Percentiles rank a stretch among this genome's conserved stretches.
Conservation (phyloP, 1,139 yeast genomes). For the Sugiyamaella pinicola region DNA sequence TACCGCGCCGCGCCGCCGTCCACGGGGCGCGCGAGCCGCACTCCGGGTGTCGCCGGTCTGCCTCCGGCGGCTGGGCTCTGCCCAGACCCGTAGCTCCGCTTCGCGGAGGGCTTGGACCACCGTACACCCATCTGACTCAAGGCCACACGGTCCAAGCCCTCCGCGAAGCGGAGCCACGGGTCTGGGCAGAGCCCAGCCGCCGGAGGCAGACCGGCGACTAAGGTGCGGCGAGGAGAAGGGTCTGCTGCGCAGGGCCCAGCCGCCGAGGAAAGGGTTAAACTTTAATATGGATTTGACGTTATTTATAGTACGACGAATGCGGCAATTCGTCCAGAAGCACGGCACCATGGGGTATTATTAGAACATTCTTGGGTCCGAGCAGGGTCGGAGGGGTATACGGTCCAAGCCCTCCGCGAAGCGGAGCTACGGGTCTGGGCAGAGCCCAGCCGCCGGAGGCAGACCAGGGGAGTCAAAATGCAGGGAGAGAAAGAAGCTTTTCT, state of each 20-base stretch:
- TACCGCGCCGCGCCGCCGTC: constrained; percentile 1
- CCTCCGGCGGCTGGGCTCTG: constrained; percentile 1
- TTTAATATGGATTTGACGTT: not conserved
- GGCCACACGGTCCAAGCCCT: not conserved
- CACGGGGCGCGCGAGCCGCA: not conserved
- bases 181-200: not conserved
- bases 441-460: no score
- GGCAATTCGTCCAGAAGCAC: not conserved
- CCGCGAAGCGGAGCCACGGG: not conserved
- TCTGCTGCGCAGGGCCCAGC: not conserved
- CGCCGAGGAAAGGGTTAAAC: not conserved
- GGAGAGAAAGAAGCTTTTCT: no score
- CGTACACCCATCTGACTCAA: not conserved
- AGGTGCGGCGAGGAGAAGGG: not conserved
- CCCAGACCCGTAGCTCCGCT: not conserved
- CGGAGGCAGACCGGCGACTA: not conserved
- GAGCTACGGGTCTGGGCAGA: not conserved
- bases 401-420: not conserved
- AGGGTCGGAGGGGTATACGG: not conserved
- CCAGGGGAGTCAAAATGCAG: no score
- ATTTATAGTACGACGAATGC: not conserved
- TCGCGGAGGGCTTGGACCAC: not conserved
- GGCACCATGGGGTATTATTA: not conserved
- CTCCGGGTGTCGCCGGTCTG: not conserved
- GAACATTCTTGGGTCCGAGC: no score